Conservation (phyloP, 176 grass and related monocot genomes). For the Oryza glumipatula region DNA sequence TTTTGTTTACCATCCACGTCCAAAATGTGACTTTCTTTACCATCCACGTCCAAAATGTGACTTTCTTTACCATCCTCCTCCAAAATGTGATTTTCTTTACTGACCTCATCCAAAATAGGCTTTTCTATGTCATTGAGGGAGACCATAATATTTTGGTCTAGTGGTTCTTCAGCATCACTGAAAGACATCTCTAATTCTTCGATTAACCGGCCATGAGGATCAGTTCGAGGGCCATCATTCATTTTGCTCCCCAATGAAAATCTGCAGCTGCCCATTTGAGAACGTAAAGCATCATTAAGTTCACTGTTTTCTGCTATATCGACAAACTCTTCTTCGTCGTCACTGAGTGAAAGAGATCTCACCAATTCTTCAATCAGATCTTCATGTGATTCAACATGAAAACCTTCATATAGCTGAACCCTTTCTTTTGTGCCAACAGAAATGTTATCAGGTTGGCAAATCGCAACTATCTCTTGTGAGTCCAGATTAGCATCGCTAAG, state of each 20-base stretch:
- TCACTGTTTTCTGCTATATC: slow-evolving; percentile 43
- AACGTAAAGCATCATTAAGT: slow-evolving; percentile 51
- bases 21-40: not conserved
- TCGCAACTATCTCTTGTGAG: not conserved
- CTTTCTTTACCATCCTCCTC: not conserved
- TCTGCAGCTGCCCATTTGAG: slow-evolving; percentile 46
- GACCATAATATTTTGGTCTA: slow-evolving; percentile 13
- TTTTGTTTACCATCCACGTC: not conserved
- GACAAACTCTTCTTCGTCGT: slow-evolving; percentile 45
- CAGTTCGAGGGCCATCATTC: slow-evolving; percentile 32
- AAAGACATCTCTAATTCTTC: slow-evolving; percentile 69
- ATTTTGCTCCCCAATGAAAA: slow-evolving; percentile 28
- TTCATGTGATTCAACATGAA: slow-evolving; percentile 51
- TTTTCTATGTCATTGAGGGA: slow-evolving; percentile 10
- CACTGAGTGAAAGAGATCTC: slow-evolving; percentile 55
- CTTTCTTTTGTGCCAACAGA: not conserved
- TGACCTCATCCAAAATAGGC: slow-evolving; percentile 3
- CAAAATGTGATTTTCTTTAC: slow-evolving; percentile 9
- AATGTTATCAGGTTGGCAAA: not conserved
- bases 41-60: slow-evolving; percentile 5
- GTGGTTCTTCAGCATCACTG: slow-evolving; percentile 41
- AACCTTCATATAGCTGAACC: not conserved
- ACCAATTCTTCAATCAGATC: slow-evolving; percentile 62
- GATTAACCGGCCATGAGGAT: slow-evolving; percentile 60
- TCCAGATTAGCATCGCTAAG: not conserved